Evolutionary conservation across 768 basidiomycete genomes (phyloP).

Genomic region (Asterophora lycoperdoides): DNA sequence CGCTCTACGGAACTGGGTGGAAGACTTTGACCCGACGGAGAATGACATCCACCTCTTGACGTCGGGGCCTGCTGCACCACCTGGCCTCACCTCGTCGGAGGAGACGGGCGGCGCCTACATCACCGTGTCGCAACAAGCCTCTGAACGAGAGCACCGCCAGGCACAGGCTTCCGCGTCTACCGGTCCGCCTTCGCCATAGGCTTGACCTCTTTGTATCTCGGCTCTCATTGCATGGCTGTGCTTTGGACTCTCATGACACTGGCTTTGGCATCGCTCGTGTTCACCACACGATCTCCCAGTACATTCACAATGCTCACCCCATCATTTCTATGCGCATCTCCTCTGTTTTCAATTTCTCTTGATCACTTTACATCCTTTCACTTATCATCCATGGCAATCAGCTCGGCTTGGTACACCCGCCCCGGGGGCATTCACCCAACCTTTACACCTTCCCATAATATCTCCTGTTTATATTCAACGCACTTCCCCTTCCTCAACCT

Average conservation of each 20-base stretch:
- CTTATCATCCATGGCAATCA: conserved; percentile 17
- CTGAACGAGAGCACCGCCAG: conserved; percentile 58
- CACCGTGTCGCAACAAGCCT: conserved; percentile 77
- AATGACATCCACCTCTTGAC: conserved; percentile 55
- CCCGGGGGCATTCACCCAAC: conserved; percentile 22
- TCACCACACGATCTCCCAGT: conserved; percentile 11
- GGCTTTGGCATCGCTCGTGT: conserved; percentile 24
- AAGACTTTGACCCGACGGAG: conserved; percentile 67
- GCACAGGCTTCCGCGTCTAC: conserved; percentile 20
- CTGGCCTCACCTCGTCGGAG: conserved; percentile 59
- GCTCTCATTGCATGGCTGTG: conserved; percentile 21
- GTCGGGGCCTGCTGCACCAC: conserved; percentile 57
- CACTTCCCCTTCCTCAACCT: conserved; percentile 21
- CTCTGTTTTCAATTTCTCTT: conserved; percentile 7
- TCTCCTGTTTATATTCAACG: conserved; percentile 21
- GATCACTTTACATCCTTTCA: conserved; percentile 12
- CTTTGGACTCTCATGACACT: conserved; percentile 21
- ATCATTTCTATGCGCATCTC: conserved; percentile 20
- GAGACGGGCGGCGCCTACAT: conserved; percentile 84
- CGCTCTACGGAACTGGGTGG: conserved; percentile 73
- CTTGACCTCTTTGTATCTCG: conserved; percentile 11
- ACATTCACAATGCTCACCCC: conserved; percentile 9
- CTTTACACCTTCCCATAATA: conserved; percentile 15
- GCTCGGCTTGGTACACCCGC: conserved; percentile 23
- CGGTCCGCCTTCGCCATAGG: conserved; percentile 27